Conservation (phyloP, 306 rosid genomes). For the Sphenostylis stenocarpa region DNA sequence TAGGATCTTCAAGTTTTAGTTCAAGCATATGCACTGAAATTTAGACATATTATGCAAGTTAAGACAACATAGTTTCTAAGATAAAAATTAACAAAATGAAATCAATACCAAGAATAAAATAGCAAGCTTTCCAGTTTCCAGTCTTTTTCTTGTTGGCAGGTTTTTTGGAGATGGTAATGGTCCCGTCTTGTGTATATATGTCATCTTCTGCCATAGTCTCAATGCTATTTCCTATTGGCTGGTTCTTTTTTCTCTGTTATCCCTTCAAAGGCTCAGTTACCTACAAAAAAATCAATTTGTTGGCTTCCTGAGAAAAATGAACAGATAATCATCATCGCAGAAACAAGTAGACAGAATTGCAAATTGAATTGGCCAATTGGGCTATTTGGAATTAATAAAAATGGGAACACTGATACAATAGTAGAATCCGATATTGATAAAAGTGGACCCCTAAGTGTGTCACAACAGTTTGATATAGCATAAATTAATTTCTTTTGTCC, state of each 20-base stretch:
- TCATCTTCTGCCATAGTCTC: conserved; percentile 52
- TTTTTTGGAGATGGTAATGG: conserved; percentile 47
- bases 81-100: neutral
- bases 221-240: neutral
- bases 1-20: neutral
- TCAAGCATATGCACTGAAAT: neutral
- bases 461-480: neutral
- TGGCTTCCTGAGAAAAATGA: neutral
- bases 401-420: neutral
- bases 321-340: neutral
- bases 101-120: conserved; percentile 69
- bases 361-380: neutral
- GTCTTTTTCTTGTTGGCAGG: conserved; percentile 75
- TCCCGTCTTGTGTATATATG: conserved; percentile 71
- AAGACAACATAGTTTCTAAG: neutral
- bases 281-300: neutral
- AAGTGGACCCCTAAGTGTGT: neutral
- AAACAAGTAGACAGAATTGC: neutral
- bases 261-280: conserved; percentile 17
- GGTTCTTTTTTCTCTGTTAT: neutral
- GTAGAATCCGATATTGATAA: neutral
- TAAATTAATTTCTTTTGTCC: neutral
- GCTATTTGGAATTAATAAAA: neutral
- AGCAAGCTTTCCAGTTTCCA: conserved; percentile 86
- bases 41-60: neutral